Conservation (phyloP, 208 protist species). For the Angomonas deanei region DNA sequence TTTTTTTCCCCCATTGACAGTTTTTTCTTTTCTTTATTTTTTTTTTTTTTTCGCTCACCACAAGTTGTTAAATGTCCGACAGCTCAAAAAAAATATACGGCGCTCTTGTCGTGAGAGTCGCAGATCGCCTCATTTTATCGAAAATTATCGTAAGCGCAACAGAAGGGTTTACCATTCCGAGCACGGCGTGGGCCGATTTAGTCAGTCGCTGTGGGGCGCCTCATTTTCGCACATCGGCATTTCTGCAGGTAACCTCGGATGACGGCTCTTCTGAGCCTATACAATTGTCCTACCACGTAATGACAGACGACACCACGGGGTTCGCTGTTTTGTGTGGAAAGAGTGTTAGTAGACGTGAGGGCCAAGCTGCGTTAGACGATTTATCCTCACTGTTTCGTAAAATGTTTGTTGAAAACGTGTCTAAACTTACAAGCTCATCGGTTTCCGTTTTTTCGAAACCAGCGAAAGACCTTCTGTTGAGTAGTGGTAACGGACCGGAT, state of each 20-base stretch:
- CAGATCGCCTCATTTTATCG: constrained; percentile 71
- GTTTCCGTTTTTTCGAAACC: constrained; percentile 70
- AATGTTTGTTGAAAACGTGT: constrained; percentile 80
- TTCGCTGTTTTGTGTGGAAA: constrained; percentile 62
- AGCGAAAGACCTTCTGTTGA: constrained; percentile 54
- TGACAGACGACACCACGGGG: constrained; percentile 67
- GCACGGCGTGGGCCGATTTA: constrained; percentile 68
- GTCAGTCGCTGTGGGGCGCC: constrained; percentile 72
- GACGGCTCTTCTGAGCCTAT: constrained; percentile 32
- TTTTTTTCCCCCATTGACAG: not conserved
- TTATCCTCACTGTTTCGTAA: constrained; percentile 64
- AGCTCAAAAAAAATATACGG: constrained; percentile 36
- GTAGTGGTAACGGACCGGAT: not conserved
- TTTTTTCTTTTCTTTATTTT: constrained; percentile 3
- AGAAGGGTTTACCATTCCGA: constrained; percentile 61
- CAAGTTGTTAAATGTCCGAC: constrained; percentile 6
- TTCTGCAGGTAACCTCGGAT: constrained; percentile 40
- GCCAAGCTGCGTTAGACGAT: constrained; percentile 69
- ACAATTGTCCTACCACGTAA: constrained; percentile 72
- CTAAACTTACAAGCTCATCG: constrained; percentile 48
- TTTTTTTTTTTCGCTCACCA: not conserved
- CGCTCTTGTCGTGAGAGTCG: constrained; percentile 68
- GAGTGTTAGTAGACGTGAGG: constrained; percentile 38
- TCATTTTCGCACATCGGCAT: constrained; percentile 71
- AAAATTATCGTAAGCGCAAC: constrained; percentile 47